phyloP scores from a whole-genome alignment of 106 monocot species.

The Dendrobium huoshanense region DNA sequence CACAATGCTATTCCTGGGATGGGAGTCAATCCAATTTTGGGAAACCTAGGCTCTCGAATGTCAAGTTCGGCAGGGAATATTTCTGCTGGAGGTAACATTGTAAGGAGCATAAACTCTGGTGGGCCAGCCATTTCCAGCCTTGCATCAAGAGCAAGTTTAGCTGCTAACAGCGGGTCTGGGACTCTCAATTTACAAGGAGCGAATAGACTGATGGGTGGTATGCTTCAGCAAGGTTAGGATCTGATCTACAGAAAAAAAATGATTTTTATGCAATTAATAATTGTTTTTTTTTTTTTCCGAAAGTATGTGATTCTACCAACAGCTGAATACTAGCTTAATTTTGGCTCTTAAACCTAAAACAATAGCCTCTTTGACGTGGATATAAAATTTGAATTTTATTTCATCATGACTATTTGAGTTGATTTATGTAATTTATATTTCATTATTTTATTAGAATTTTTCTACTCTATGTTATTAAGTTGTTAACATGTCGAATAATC shows the following conservation, averaged over 20 bases:
- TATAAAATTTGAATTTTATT: neutral
- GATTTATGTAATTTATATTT: too few relatives aligned
- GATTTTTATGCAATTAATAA: neutral
- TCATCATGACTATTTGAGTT: too few relatives aligned
- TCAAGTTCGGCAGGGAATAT: slow-evolving; percentile 60
- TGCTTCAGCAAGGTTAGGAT: slow-evolving; percentile 85
- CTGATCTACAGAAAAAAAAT: neutral
- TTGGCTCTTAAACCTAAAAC: neutral
- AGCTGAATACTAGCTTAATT: neutral
- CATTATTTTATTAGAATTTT: too few relatives aligned
- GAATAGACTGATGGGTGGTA: slow-evolving; percentile 69
- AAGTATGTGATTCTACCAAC: neutral
- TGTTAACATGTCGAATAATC: too few relatives aligned
- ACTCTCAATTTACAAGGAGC: slow-evolving; percentile 61
- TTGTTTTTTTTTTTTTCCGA: neutral
- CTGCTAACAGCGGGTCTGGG: slow-evolving; percentile 53
- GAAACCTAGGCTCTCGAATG: slow-evolving; percentile 61
- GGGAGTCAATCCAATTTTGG: slow-evolving; percentile 55
- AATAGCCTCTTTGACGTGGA: neutral
- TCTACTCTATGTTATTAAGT: too few relatives aligned
- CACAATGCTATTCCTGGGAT: slow-evolving; percentile 57
- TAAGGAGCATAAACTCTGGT: slow-evolving; percentile 62
- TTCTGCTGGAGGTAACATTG: slow-evolving; percentile 59
- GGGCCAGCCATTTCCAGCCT: slow-evolving; percentile 65
- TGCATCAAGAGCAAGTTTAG: slow-evolving; percentile 64